A percentile compares a stretch with the other conserved stretches of the same genome.
Evolutionary conservation across 2,329 filamentous ascomycete species (phyloP).

Genomic region (Phialemonium atrogriseum): DNA sequence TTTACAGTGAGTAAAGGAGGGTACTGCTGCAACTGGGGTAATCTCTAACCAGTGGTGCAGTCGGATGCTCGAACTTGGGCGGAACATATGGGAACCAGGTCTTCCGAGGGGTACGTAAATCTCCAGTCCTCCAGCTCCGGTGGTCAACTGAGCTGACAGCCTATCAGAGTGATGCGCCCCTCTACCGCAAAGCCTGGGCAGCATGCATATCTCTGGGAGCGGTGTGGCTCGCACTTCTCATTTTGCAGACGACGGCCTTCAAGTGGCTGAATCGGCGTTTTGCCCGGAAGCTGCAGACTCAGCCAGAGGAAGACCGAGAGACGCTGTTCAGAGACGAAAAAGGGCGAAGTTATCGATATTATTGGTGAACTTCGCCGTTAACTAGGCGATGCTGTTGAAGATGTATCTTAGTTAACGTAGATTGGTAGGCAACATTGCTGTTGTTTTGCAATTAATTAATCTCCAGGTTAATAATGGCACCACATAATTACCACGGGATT

Average conservation of each 20-base stretch:
- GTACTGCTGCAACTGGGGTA: background rate
- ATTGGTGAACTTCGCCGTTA: constrained; percentile 2
- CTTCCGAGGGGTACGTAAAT: constrained; percentile 11
- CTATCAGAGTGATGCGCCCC: constrained; percentile 7
- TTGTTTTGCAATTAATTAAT: too few species aligned
- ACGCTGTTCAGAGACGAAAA: constrained; percentile 1
- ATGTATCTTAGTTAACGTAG: too few species aligned
- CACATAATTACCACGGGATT: too few species aligned
- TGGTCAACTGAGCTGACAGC: constrained; percentile 1
- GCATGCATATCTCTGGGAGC: constrained; percentile 12
- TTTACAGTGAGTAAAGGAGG: constrained; percentile 10
- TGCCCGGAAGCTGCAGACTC: background rate
- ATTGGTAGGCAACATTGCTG: too few species aligned
- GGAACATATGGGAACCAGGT: constrained; percentile 15
- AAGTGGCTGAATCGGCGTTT: constrained; percentile 3
- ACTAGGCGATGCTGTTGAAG: too few species aligned
- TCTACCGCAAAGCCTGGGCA: constrained; percentile 13
- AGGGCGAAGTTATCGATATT: constrained; percentile 2
- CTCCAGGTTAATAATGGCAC: too few species aligned
- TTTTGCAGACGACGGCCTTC: constrained; percentile 11
- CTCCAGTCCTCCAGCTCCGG: too few species aligned
- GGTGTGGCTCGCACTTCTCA: constrained; percentile 11
- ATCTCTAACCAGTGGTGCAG: constrained; percentile 6
- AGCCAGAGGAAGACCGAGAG: constrained; percentile 2
- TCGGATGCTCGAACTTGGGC: constrained; percentile 14